Base-by-base conservation (phyloP, 257 asterid genomes). In the Solanum virginianum region DNA sequence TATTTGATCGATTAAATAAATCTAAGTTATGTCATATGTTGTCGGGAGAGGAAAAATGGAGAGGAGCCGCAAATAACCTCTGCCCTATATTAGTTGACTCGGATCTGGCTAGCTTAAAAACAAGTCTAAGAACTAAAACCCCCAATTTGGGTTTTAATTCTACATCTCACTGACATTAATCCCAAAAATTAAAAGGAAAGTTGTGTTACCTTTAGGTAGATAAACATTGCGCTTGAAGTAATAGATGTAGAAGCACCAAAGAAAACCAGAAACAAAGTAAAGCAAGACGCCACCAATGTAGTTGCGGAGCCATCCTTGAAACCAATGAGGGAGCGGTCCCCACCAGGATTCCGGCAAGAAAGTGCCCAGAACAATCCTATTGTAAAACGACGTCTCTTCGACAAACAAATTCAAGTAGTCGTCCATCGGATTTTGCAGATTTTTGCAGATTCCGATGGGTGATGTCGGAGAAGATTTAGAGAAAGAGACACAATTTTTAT, bases 161-260 rank as follows among this genome's bases (percentile, higher is more conserved):
- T n/a, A 22, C 39, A 24, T 24, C 57, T 41, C 36, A 32, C 36
- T 32, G 36, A 1, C 32, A n/a, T 39, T 39, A 70, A 70, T 9
- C 22, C 6, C 0, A 41, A 72, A 45, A 16, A 10, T 8, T 69
- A 1, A 39, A 20, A 17, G 20, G 0, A 43, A 20, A 11, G 10
- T 56, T 53, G 26, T 36, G 10, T 24, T 10, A 94, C 98, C 97
- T 93, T 93, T 92, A 53, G 98, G 98, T 84, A 95, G 70, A 70
- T 91, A 95, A 57, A 92, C 91, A 56, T 92, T 91, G 85, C 88
- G 93, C 89, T 94, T 94, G 90, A 94, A 87, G 91, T 92, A 90
- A 88, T 95, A 94, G 88, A 95, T 94, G 83, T 92, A 93, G 45
- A 93, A 82, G 71, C 98, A 93, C 99, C 99, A 95, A 47, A 95